Evolutionary conservation across 768 basidiomycete genomes (phyloP).

Genomic region (Tulasnella sp.): DNA sequence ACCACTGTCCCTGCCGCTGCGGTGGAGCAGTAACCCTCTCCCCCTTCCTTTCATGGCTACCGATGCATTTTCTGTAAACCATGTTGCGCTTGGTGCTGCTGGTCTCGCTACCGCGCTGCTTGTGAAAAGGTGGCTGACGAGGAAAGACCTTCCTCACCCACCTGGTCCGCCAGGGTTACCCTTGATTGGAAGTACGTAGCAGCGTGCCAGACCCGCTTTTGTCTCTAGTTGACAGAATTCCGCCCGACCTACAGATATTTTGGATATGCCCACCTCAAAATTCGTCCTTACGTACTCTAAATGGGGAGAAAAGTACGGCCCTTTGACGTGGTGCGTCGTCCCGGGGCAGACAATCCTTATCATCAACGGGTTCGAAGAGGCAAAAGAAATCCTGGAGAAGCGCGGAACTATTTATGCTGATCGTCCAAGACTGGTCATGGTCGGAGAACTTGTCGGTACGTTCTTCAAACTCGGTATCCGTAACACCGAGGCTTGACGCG

Average conservation of each 20-base stretch:
- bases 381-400: constrained; percentile 45
- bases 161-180: constrained; percentile 56
- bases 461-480: background rate
- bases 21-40: background rate
- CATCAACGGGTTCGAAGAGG: constrained; percentile 41
- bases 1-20: background rate
- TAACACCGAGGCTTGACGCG: no score
- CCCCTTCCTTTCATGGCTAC: background rate
- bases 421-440: constrained; percentile 36
- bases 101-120: background rate
- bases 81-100: background rate
- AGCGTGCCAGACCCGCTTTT: no score
- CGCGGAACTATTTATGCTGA: constrained; percentile 46
- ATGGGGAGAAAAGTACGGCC: constrained; percentile 44
- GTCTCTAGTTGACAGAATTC: background rate
- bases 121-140: constrained; percentile 28
- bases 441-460: constrained; percentile 26
- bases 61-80: background rate
- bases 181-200: constrained; percentile 46
- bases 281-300: constrained; percentile 46
- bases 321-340: constrained; percentile 22
- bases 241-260: constrained; percentile 38
- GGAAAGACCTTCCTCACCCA: constrained; percentile 34
- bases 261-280: constrained; percentile 43
- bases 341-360: constrained; percentile 41